Conservation (phyloP, 2,329 filamentous ascomycete species). For the Neonectria neomacrospora region DNA sequence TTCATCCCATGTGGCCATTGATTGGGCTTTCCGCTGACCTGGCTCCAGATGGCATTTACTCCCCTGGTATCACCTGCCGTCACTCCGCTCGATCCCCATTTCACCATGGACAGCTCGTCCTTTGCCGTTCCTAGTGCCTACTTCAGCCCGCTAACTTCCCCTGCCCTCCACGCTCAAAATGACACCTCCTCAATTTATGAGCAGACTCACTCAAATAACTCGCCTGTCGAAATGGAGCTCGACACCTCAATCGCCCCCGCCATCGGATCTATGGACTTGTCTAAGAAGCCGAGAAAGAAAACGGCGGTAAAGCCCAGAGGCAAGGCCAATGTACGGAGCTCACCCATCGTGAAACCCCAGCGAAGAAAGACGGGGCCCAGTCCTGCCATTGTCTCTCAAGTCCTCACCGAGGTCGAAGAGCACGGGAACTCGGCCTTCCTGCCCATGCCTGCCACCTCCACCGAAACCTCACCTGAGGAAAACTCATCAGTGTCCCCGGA, state of each 20-base stretch:
- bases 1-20: not conserved
- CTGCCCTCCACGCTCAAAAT: slow-evolving; percentile 73
- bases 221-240: slow-evolving; percentile 67
- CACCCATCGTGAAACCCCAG: slow-evolving; percentile 77
- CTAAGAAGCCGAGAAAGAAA: slow-evolving; percentile 65
- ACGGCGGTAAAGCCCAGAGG: slow-evolving; percentile 62
- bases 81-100: slow-evolving; percentile 79
- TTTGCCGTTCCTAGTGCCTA: slow-evolving; percentile 77
- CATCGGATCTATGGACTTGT: slow-evolving; percentile 57
- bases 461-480: slow-evolving; percentile 68
- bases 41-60: slow-evolving; percentile 75
- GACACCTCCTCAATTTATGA: slow-evolving; percentile 38
- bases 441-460: slow-evolving; percentile 53
- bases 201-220: slow-evolving; percentile 57
- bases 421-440: slow-evolving; percentile 52
- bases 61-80: slow-evolving; percentile 87
- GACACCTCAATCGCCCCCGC: slow-evolving; percentile 54
- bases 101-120: slow-evolving; percentile 63
- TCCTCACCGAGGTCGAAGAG: slow-evolving; percentile 64
- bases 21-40: slow-evolving; percentile 21
- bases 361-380: slow-evolving; percentile 64
- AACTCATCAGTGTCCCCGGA: slow-evolving; percentile 74
- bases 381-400: slow-evolving; percentile 66
- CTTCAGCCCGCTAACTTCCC: slow-evolving; percentile 86
- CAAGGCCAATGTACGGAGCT: slow-evolving; percentile 71